Percentiles rank a stretch among this genome's conserved stretches.
Evolutionary conservation across 1,284 basidiomycete species (phyloP).

Genomic region (Thecaphora thlaspeos): DNA sequence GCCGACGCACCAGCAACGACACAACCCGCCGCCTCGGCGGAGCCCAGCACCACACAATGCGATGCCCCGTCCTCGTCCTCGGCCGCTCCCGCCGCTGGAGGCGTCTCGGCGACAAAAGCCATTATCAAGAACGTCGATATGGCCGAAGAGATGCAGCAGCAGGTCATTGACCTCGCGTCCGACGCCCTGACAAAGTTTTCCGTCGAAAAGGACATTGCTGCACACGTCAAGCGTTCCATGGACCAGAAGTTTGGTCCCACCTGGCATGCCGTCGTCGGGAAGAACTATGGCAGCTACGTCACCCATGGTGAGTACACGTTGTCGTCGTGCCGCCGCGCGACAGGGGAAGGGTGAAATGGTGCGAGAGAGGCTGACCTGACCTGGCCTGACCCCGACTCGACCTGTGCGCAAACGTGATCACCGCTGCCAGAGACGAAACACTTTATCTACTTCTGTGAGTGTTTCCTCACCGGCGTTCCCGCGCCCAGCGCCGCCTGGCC

Average conservation of each 20-base stretch:
- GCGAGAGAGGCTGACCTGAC: too few relatives aligned
- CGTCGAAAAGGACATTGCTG: conserved; percentile 94
- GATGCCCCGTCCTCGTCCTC: conserved; percentile 10
- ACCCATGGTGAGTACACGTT: conserved; percentile 80
- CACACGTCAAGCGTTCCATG: conserved; percentile 95
- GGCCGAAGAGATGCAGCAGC: conserved; percentile 92
- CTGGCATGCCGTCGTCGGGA: conserved; percentile 97
- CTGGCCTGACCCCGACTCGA: background rate
- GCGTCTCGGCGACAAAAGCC: conserved; percentile 62
- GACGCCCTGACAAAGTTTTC: conserved; percentile 83
- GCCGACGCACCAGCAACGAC: background rate
- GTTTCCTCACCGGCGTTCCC: too few relatives aligned
- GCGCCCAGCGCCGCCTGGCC: too few relatives aligned
- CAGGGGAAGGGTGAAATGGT: too few relatives aligned
- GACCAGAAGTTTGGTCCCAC: conserved; percentile 86
- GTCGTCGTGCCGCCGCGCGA: too few relatives aligned
- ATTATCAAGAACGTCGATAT: conserved; percentile 97
- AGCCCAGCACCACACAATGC: conserved; percentile 3
- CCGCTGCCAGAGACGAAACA: conserved; percentile 48
- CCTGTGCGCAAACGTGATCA: too few relatives aligned
- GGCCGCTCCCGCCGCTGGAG: background rate
- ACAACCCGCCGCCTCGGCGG: conserved; percentile 1
- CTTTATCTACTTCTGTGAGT: conserved; percentile 58
- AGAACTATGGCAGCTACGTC: conserved; percentile 87
- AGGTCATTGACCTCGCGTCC: conserved; percentile 81